A percentile compares a stretch with the other conserved stretches of the same genome.
phyloP scores from a whole-genome alignment of 2,329 filamentous ascomycete genomes.

The Alternaria sp. region DNA sequence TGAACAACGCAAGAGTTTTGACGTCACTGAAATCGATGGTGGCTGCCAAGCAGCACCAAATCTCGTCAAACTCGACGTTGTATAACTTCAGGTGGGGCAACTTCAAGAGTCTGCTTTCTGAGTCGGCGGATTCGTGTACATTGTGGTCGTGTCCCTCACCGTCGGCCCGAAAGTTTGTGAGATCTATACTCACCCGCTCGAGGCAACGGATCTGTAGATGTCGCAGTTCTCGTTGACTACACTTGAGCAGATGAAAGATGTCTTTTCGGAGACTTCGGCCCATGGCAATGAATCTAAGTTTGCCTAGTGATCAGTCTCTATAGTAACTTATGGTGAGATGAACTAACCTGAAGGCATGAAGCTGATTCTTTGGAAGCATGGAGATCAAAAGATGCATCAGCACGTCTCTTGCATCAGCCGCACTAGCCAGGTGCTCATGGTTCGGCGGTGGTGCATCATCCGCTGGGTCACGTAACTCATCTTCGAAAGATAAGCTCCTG shows the following conservation, averaged over 20 bases:
- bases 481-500: slow-evolving; percentile 3
- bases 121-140: background rate
- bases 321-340: background rate
- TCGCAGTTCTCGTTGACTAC: background rate
- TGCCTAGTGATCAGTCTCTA: background rate
- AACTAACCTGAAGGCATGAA: background rate
- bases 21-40: background rate
- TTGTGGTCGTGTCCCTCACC: background rate
- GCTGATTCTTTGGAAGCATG: background rate
- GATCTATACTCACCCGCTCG: background rate
- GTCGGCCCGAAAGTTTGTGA: background rate
- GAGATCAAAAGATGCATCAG: background rate
- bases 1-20: background rate
- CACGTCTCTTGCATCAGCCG: background rate
- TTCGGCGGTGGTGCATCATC: background rate
- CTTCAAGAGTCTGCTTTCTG: background rate
- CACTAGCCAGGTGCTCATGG: background rate
- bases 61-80: background rate
- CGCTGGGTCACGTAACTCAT: background rate
- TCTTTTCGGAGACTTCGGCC: background rate
- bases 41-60: background rate
- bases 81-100: background rate
- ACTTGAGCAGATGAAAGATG: background rate
- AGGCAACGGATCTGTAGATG: background rate
- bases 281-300: background rate